Evolutionary conservation across 345 rosid species (phyloP).

Genomic region (Eucalyptus marginata): DNA sequence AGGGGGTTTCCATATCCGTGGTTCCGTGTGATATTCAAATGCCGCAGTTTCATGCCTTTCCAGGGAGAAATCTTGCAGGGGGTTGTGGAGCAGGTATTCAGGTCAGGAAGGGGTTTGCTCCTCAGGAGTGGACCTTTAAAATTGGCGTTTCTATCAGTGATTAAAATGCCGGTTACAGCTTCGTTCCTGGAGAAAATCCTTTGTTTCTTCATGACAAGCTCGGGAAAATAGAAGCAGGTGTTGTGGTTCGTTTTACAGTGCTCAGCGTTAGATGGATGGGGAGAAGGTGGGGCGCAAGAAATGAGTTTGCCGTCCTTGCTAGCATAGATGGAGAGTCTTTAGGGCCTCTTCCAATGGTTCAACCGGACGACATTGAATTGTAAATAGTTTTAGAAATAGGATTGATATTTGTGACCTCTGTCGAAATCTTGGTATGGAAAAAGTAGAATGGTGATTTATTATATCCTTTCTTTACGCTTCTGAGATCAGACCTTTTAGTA

Average conservation of each 20-base stretch:
- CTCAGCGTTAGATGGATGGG: conserved; percentile 66
- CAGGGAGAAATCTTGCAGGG: conserved; percentile 70
- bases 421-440: neutral
- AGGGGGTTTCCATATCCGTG: conserved; percentile 56
- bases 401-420: neutral
- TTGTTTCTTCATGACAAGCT: conserved; percentile 49
- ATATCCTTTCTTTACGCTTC: neutral
- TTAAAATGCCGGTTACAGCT: conserved; percentile 62
- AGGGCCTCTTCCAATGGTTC: neutral
- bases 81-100: conserved; percentile 49
- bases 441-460: neutral
- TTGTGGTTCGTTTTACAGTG: conserved; percentile 43
- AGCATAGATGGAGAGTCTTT: neutral
- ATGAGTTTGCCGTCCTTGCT: neutral
- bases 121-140: conserved; percentile 66
- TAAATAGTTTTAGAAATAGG: neutral
- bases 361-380: neutral
- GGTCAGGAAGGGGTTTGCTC: conserved; percentile 55
- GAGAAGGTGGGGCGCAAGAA: conserved; percentile 20
- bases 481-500: neutral
- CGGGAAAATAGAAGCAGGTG: conserved; percentile 45
- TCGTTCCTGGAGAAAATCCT: conserved; percentile 53
- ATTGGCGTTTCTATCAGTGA: conserved; percentile 29
- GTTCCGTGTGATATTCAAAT: conserved; percentile 57
- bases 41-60: conserved; percentile 66